phyloP scores from a whole-genome alignment of 2,329 filamentous ascomycete species.

The Fusarium liriodendri region DNA sequence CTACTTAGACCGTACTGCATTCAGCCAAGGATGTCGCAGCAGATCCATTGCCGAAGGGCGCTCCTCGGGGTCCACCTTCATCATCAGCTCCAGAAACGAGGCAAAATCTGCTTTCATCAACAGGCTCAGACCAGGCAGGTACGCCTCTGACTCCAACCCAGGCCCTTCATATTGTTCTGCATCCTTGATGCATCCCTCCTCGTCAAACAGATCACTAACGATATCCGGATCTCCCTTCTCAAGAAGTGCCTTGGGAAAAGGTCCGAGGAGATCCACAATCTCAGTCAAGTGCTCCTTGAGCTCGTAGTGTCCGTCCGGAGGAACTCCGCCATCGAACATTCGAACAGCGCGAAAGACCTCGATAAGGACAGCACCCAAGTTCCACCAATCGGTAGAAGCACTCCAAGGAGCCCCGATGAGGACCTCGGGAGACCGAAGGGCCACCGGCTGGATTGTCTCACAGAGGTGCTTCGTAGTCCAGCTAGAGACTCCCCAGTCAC shows the following conservation, averaged over 20 bases:
- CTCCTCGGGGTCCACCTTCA: constrained; percentile 29
- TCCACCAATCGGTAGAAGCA: constrained; percentile 34
- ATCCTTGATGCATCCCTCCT: constrained; percentile 15
- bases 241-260: constrained; percentile 24
- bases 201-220: constrained; percentile 7
- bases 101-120: constrained; percentile 9
- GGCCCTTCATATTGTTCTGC: neutral
- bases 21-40: constrained; percentile 27
- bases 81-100: constrained; percentile 21
- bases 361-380: constrained; percentile 32
- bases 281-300: constrained; percentile 23
- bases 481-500: constrained; percentile 37
- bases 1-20: neutral
- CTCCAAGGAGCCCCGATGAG: constrained; percentile 38
- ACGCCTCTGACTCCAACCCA: constrained; percentile 6
- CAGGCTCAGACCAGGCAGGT: constrained; percentile 17
- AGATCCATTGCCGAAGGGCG: constrained; percentile 10
- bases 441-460: constrained; percentile 36
- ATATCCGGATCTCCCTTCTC: constrained; percentile 17
- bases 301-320: constrained; percentile 14
- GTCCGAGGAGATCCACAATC: constrained; percentile 32
- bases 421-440: constrained; percentile 40
- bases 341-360: constrained; percentile 30
- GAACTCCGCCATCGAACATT: constrained; percentile 21
- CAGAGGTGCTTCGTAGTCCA: constrained; percentile 34